Conservation (phyloP, 495 filamentous ascomycete species). For the Aspergillus hancockii region DNA sequence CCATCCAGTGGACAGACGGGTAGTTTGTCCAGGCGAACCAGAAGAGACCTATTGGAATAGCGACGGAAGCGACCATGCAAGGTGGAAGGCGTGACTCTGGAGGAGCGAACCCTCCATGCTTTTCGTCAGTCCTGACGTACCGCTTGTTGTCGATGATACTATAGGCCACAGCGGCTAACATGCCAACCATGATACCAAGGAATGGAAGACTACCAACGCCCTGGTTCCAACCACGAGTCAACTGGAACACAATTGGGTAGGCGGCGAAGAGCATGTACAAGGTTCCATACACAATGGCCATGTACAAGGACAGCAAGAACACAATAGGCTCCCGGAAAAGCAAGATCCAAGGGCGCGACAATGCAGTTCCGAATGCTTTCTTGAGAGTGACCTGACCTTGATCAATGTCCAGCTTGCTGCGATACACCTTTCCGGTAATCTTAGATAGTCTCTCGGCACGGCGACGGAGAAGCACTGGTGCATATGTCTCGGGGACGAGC, state of each 20-base stretch:
- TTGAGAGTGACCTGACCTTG: constrained; percentile 39
- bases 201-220: constrained; percentile 77
- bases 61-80: constrained; percentile 41
- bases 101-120: constrained; percentile 42
- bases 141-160: constrained; percentile 53
- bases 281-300: constrained; percentile 74
- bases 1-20: constrained; percentile 68
- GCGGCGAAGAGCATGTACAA: constrained; percentile 86
- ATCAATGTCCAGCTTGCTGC: constrained; percentile 47
- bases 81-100: constrained; percentile 53
- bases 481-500: constrained; percentile 63
- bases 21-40: constrained; percentile 73
- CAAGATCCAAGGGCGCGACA: constrained; percentile 53
- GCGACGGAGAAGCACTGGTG: constrained; percentile 56
- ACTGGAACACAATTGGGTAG: constrained; percentile 74
- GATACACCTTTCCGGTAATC: constrained; percentile 58
- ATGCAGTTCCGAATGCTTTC: constrained; percentile 43
- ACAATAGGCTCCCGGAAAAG: constrained; percentile 60
- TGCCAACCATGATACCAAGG: constrained; percentile 79
- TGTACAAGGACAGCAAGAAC: constrained; percentile 66
- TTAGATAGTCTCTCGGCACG: constrained; percentile 55
- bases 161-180: constrained; percentile 62
- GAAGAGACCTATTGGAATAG: constrained; percentile 56
- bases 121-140: constrained; percentile 38
- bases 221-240: constrained; percentile 71